Conservation (phyloP, 768 basidiomycete genomes). For the Tulasnella sp. region DNA sequence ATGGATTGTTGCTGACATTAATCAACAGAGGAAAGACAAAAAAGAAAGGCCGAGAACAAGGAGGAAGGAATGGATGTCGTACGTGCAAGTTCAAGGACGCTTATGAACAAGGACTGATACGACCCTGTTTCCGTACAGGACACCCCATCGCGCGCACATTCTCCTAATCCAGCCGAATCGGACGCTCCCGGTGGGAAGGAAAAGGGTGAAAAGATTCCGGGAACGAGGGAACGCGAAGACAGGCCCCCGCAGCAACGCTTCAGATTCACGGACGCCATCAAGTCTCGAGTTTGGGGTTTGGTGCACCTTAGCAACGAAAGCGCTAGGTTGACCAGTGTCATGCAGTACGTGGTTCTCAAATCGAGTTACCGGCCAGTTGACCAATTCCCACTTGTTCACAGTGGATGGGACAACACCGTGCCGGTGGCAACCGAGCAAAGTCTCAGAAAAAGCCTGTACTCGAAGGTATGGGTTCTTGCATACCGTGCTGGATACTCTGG, state of each 20-base stretch:
- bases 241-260: conserved; percentile 76
- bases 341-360: conserved; percentile 35
- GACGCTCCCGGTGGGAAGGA: not conserved
- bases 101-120: not conserved
- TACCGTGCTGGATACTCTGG: not conserved
- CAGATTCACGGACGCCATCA: conserved; percentile 75
- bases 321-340: conserved; percentile 50
- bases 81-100: not conserved
- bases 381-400: not conserved
- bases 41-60: conserved; percentile 41
- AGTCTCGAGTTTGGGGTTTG: conserved; percentile 71
- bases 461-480: conserved; percentile 50
- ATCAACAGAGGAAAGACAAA: conserved; percentile 48
- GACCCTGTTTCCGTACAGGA: not conserved
- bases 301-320: conserved; percentile 80
- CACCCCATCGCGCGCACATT: conserved; percentile 31
- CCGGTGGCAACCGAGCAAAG: conserved; percentile 72
- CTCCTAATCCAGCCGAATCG: conserved; percentile 31
- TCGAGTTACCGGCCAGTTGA: not conserved
- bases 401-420: conserved; percentile 28
- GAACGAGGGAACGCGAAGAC: conserved; percentile 36
- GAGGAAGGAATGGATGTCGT: conserved; percentile 18
- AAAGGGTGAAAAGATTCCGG: conserved; percentile 24
- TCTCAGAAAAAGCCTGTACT: conserved; percentile 72
- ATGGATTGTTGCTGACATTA: not conserved